Evolutionary conservation across 768 basidiomycete genomes (phyloP).

Genomic region (Boletus patriciae): DNA sequence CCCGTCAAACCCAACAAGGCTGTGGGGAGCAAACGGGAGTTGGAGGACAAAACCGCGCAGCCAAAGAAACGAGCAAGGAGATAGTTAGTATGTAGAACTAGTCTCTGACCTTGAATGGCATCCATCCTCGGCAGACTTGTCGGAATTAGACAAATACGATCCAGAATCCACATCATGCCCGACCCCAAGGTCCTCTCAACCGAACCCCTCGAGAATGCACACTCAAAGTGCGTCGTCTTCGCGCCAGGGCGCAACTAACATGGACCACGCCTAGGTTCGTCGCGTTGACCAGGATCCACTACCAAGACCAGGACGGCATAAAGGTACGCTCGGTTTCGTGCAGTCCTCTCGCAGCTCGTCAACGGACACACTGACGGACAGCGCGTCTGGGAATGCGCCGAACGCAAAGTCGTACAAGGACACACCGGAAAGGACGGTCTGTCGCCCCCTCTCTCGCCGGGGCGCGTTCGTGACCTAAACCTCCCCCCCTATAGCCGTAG

Average conservation of each 20-base stretch:
- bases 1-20: slow-evolving; percentile 1
- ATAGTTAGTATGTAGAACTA: not conserved
- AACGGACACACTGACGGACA: slow-evolving; percentile 29
- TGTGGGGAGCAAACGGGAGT: slow-evolving; percentile 10
- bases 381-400: slow-evolving; percentile 89
- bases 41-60: slow-evolving; percentile 10
- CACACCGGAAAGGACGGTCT: slow-evolving; percentile 79
- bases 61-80: slow-evolving; percentile 18
- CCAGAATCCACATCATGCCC: slow-evolving; percentile 27
- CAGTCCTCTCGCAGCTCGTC: not conserved
- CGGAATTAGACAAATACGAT: not conserved
- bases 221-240: slow-evolving; percentile 54
- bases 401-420: slow-evolving; percentile 79
- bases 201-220: slow-evolving; percentile 49
- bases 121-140: slow-evolving; percentile 7
- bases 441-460: slow-evolving; percentile 1
- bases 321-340: slow-evolving; percentile 45
- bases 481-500: slow-evolving; percentile 59
- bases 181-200: slow-evolving; percentile 53
- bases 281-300: slow-evolving; percentile 77
- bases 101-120: not conserved
- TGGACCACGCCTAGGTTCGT: slow-evolving; percentile 62
- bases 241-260: not conserved
- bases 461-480: not conserved
- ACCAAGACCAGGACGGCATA: slow-evolving; percentile 73